Evolutionary conservation across 2,329 filamentous ascomycete species (phyloP).

Genomic region (Ascosphaera apis): DNA sequence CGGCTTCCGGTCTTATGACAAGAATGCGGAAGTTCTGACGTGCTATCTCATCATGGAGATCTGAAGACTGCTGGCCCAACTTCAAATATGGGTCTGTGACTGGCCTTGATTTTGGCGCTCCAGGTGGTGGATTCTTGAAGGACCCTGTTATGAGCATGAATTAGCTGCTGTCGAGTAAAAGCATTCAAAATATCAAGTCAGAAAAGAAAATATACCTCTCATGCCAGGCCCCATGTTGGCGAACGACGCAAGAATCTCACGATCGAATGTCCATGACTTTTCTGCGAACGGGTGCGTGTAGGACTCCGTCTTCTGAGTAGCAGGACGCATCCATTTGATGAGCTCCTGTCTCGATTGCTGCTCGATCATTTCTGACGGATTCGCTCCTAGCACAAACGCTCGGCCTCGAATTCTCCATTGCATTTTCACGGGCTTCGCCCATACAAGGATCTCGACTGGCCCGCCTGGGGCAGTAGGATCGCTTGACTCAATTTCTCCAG

Average conservation of each 20-base stretch:
- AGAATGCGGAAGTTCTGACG: constrained; percentile 65
- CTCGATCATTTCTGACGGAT: constrained; percentile 30
- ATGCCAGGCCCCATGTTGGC: constrained; percentile 66
- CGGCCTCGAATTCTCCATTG: constrained; percentile 72
- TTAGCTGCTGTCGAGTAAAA: not conserved
- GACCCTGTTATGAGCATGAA: constrained; percentile 22
- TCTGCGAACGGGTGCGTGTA: constrained; percentile 7
- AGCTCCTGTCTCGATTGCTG: constrained; percentile 29
- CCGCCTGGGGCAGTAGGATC: constrained; percentile 38
- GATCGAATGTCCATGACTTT: constrained; percentile 49
- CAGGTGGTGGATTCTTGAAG: constrained; percentile 51
- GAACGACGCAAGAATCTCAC: constrained; percentile 68
- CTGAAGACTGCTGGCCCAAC: constrained; percentile 41
- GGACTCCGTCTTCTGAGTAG: not conserved
- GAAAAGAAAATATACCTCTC: constrained; percentile 30
- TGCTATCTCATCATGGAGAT: constrained; percentile 45
- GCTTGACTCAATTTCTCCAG: constrained; percentile 41
- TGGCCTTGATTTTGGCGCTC: constrained; percentile 32
- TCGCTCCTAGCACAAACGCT: constrained; percentile 55
- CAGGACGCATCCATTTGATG: constrained; percentile 30
- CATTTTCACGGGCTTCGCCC: constrained; percentile 43
- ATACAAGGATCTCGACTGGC: constrained; percentile 63
- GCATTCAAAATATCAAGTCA: constrained; percentile 2
- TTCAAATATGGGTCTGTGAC: constrained; percentile 22
- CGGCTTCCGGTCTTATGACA: constrained; percentile 57